Evolutionary conservation across 2,329 filamentous ascomycete genomes (phyloP).

Genomic region (Trichoderma polysporum): DNA sequence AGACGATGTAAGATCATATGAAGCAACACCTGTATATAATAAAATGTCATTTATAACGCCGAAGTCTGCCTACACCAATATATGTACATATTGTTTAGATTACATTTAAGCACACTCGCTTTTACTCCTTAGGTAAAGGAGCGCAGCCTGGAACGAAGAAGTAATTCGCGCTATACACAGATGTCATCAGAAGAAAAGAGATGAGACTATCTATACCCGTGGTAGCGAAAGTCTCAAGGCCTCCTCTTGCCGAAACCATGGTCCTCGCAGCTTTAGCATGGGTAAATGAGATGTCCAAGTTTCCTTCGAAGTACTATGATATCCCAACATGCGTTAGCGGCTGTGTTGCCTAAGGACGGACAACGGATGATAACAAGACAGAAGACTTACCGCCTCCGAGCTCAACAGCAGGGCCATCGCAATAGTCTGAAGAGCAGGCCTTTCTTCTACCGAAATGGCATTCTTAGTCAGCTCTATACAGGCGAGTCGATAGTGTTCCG

Average conservation of each 20-base stretch:
- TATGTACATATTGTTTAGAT: not conserved
- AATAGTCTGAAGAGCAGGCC: not conserved
- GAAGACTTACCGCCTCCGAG: conserved; percentile 8
- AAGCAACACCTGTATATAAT: conserved; percentile 2
- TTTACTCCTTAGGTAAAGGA: not conserved
- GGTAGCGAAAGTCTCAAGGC: not conserved
- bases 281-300: not conserved
- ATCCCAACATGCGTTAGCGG: not conserved
- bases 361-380: not conserved
- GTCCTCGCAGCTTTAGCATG: conserved; percentile 15
- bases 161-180: not conserved
- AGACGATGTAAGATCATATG: not conserved
- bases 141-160: conserved; percentile 5
- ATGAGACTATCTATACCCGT: not conserved
- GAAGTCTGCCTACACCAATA: not conserved
- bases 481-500: not conserved
- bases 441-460: not conserved
- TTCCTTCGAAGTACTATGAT: conserved; percentile 4
- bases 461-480: conserved; percentile 9
- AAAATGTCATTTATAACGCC: not conserved
- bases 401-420: conserved; percentile 5
- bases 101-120: not conserved
- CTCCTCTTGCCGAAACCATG: conserved; percentile 12
- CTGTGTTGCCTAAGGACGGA: not conserved
- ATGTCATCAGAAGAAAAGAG: not conserved